Conservation (phyloP, 306 rosid genomes). For the Glycyrrhiza uralensis region DNA sequence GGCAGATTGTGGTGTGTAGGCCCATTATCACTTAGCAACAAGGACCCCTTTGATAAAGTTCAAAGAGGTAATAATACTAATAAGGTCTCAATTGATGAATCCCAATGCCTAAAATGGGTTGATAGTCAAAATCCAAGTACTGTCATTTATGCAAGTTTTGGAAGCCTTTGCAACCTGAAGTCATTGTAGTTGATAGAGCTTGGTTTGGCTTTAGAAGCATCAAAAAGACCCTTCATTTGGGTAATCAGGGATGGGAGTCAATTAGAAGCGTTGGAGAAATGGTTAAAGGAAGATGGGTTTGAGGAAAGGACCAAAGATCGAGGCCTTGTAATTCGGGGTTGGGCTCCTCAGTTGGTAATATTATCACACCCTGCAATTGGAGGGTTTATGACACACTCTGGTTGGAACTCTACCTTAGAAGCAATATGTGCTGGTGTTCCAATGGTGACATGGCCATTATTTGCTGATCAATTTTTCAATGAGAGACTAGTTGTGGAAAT, state of each 20-base stretch:
- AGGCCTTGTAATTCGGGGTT: conserved; percentile 44
- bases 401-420: conserved; percentile 60
- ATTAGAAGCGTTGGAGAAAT: conserved; percentile 31
- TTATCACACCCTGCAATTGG: conserved; percentile 49
- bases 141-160: conserved; percentile 58
- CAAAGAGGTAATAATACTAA: conserved; percentile 58
- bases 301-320: conserved; percentile 37
- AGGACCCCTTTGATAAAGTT: conserved; percentile 39
- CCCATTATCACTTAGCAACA: conserved; percentile 40
- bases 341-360: conserved; percentile 58
- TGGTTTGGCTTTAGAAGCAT: conserved; percentile 51
- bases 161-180: conserved; percentile 38
- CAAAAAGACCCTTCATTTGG: conserved; percentile 55
- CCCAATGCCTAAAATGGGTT: conserved; percentile 47
- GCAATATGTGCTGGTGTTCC: conserved; percentile 52
- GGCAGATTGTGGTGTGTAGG: conserved; percentile 60
- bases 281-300: conserved; percentile 33
- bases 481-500: conserved; percentile 30
- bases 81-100: conserved; percentile 27
- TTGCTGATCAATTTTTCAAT: conserved; percentile 47
- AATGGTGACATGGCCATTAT: conserved; percentile 64
- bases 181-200: conserved; percentile 37
- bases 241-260: conserved; percentile 34
- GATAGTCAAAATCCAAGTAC: conserved; percentile 28
- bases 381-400: conserved; percentile 61